Evolutionary conservation across 257 asterid species (phyloP), one percentile per base, ranked within the genome.

Genomic region (Cordia subcordata): DNA sequence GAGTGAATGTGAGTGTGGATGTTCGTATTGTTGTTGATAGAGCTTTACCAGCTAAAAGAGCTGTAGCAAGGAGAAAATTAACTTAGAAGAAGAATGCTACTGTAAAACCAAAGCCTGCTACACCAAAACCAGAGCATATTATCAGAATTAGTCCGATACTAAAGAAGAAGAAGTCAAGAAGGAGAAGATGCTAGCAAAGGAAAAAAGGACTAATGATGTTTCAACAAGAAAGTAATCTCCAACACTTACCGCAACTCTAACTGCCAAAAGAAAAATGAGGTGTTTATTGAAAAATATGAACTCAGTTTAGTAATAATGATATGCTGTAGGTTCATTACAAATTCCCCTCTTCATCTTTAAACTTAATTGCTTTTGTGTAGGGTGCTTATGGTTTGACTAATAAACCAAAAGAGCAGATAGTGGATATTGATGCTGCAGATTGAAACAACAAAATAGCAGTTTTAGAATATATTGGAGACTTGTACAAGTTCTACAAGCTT

Each of bases 391-490:
- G 95, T 27, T 35, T 82, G 71, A 73, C 60, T 22, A 49, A 59
- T 20, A 82, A 71, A 56, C 87, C 74, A 0, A 81, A 79, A 66
- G 81, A 35, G 44, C 71, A 68, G 27, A 78, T 72, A 17, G 76
- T 79, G 12, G 89, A 88, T 27, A 88, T 92, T 16, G 99, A 92
- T 84, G 86, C 87, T 58, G 85, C 78, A 0, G 96, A 92, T 64
- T 75, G 73, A 23, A 63, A 77, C 16, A 88, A 88, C 56, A 83
- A 88, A 54, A 71, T 92, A 75, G 96, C 96, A 1, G 95, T 72
- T 46, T 84, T 85, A 1, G 99, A 92, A 61, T 92, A 92, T 57
- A 81, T 92, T 6, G 99, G 88, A 60, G 99, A 92, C 9, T 74
- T 92, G 23, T 92, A 92, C 88, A 67, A 55, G 35, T 92, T 75